Evolutionary conservation across 805 yeast species (phyloP), one percentile per base, ranked within the genome.

Genomic region (Kodamaea fukazawae): DNA sequence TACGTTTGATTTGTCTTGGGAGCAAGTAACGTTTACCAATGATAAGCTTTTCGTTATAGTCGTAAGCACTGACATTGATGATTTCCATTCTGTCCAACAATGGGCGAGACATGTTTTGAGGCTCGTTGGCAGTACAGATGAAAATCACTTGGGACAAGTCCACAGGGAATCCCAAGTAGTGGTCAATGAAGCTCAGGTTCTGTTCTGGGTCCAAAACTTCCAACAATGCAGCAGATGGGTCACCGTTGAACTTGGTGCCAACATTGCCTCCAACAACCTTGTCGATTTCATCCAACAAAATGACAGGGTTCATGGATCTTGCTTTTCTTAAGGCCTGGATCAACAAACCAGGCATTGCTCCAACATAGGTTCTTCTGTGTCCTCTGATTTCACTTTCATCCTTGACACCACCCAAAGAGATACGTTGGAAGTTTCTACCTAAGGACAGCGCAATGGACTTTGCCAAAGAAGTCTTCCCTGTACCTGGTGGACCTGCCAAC

Each of bases 181-280:
- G 95, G 61, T 88, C 96, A 28, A 75, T 76, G 61, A 87, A 88
- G 23, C 77, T 69, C 26, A 67, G 61, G 60, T 88, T 88, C 56
- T 88, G 96, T 57, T 88, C 96, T 0, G 96, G 96, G 54, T 88
- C 96, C 44, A 88, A 70, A 1, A 88, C 90, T 59, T 88, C 96
- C 44, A 88, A 70, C 50, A 88, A 68, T 0, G 96, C 96, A 26
- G 95, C 95, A 12, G 89, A 83, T 1, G 96, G 96, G 53, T 88
- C 96, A 7, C 96, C 96, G 50, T 81, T 81, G 29, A 75, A 63
- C 46, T 70, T 67, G 34, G 61, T 62, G 11, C 62, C 65, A 37
- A 61, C 63, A 23, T 63, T 58, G 14, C 78, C 79, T 23, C 83
- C 83, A 43, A 78, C 67, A 4, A 85, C 76, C 58, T 88, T 88